These are phyloP conservation scores for Agrocybe praecox DNA, from an alignment of 768 basidiomycete genomes.

Conservation along the genomic window DNA sequence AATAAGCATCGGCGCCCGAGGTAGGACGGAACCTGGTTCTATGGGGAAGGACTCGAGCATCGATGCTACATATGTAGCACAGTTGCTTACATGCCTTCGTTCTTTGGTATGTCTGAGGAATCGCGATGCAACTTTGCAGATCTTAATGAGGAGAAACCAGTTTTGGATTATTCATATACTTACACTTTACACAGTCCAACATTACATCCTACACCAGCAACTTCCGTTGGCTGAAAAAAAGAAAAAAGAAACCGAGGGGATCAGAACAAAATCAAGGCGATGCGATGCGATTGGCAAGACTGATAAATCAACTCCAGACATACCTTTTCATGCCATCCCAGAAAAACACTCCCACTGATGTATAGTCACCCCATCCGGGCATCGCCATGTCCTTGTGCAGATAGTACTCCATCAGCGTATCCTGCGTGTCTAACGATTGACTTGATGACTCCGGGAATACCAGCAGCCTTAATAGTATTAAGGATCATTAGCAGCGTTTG, in stretches of 20 bases:
- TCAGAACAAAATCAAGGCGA: not conserved
- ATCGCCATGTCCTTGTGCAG: slow-evolving; percentile 94
- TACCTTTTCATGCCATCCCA: slow-evolving; percentile 98
- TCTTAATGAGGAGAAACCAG: no score
- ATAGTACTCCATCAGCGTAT: slow-evolving; percentile 97
- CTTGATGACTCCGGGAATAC: slow-evolving; percentile 78
- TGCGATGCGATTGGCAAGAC: not conserved
- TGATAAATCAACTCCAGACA: slow-evolving; percentile 17
- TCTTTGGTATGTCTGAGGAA: no score
- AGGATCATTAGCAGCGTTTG: slow-evolving; percentile 84
- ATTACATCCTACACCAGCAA: slow-evolving; percentile 93
- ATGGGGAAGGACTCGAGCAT: no score
- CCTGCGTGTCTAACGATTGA: slow-evolving; percentile 70
- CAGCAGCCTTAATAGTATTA: slow-evolving; percentile 91
- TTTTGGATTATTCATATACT: not conserved
- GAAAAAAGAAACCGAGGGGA: no score
- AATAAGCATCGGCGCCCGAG: no score
- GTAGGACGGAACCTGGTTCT: no score
- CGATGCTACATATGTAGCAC: no score
- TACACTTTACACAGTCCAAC: slow-evolving; percentile 56
- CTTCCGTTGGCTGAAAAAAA: slow-evolving; percentile 83
- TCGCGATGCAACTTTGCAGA: not conserved
- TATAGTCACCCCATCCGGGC: slow-evolving; percentile 63
- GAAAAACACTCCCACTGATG: slow-evolving; percentile 58
- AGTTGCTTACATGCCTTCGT: no score